phyloP scores from a whole-genome alignment of 805 yeast genomes.

The Cyberlindnera bimundalis region DNA sequence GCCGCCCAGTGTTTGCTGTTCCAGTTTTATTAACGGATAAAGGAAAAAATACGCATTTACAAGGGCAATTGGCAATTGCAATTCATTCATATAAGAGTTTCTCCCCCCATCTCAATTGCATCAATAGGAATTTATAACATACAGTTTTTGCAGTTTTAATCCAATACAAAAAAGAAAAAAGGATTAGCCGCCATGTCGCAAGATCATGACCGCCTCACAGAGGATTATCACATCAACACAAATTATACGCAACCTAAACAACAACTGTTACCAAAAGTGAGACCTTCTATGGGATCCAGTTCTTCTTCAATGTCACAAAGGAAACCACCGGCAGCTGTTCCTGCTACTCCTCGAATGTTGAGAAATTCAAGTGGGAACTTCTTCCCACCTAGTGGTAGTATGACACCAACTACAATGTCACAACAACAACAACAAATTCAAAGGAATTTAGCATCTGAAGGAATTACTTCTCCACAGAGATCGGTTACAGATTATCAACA shows the following conservation, averaged over 20 bases:
- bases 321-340: conserved; percentile 34
- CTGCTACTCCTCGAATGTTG: conserved; percentile 71
- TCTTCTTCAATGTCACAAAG: conserved; percentile 12
- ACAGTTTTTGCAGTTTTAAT: too few species aligned
- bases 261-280: conserved; percentile 25
- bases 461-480: conserved; percentile 18
- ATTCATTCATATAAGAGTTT: too few species aligned
- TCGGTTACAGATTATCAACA: conserved; percentile 2
- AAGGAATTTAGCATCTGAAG: conserved; percentile 2
- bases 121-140: too few species aligned
- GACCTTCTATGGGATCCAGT: conserved; percentile 14
- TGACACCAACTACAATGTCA: conserved; percentile 4
- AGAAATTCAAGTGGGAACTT: conserved; percentile 48
- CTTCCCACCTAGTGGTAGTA: conserved; percentile 14
- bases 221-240: conserved; percentile 27
- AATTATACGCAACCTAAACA: conserved; percentile 19
- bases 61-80: too few species aligned
- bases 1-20: too few species aligned
- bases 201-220: conserved; percentile 13
- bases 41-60: too few species aligned
- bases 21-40: too few species aligned
- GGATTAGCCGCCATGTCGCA: conserved; percentile 14
- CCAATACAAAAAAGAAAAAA: too few species aligned
- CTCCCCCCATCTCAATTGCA: too few species aligned
- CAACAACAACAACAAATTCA: conserved; percentile 1